Evolutionary conservation across 164 flowering plant species (phyloP), one percentile per base, ranked within the genome.

Genomic region (Litsea cubeba): DNA sequence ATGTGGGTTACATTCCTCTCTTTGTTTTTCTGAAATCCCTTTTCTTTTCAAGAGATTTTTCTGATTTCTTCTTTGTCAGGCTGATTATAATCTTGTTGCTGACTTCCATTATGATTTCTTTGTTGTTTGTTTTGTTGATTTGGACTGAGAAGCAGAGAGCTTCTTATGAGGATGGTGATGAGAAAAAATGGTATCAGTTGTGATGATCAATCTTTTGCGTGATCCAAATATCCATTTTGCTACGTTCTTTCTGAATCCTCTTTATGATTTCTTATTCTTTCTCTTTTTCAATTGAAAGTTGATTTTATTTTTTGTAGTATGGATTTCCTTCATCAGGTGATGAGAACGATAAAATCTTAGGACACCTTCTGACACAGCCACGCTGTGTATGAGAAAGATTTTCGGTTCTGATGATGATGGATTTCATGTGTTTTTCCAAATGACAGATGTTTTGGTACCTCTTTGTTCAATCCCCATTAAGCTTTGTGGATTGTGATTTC

Each of bases 351-450:
- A 75, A 72, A 23, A 81, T 83, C 84, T 83, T 83, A 81, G 85
- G 85, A 82, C 85, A 80, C 83, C 83, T 82, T 82, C 85, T 76
- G 81, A 83, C 85, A 75, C 85, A 79, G 83, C 63, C 32, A 51
- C 28, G 40, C 80, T 77, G 83, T 81, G 85, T 75, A 75, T 83
- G 83, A 81, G 83, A 79, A 77, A 68, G 15, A 65, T 75, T 66
- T 77, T 32, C 1, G 57, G 68, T 79, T 74, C 85, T 83, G 83
- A 83, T 80, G 78, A 75, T 77, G 66, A 28, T 12, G 40, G 51
- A 25, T 49, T 69, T 25, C 20, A 30, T 30, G 35, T 30, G 35
- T 30, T 30, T 30, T 30, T 30, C 35, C 6, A 30, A 30, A 8
- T 40, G 46, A 40, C 46, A 40, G 5, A 17, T 54, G 60, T 54